Evolutionary conservation across 176 grass and related monocot species (phyloP).

Genomic region (Oropetium thomaeum): DNA sequence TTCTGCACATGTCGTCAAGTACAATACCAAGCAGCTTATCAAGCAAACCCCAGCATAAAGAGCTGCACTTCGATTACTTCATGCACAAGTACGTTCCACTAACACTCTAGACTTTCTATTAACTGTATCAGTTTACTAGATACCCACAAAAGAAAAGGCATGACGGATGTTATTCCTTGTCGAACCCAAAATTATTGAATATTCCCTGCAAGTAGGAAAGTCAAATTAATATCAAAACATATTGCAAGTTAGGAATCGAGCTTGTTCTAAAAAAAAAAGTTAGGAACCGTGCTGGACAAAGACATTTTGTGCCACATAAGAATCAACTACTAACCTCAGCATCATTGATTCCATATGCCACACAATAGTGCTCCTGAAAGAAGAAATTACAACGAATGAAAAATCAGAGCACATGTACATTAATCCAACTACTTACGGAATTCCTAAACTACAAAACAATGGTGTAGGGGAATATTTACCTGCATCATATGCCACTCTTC

Average conservation of each 20-base stretch:
- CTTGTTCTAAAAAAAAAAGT: too few species aligned
- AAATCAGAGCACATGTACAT: not conserved
- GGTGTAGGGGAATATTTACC: slow-evolving; percentile 41
- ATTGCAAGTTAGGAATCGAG: not conserved
- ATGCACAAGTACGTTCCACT: not conserved
- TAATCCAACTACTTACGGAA: not conserved
- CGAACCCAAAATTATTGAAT: slow-evolving; percentile 55
- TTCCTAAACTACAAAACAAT: not conserved
- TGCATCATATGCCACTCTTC: slow-evolving; percentile 99
- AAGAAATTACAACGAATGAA: slow-evolving; percentile 3
- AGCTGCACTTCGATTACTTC: not conserved
- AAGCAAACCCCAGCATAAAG: not conserved
- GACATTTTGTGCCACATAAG: not conserved
- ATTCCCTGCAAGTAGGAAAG: slow-evolving; percentile 51
- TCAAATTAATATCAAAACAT: not conserved
- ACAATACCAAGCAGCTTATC: not conserved
- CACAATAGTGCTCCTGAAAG: slow-evolving; percentile 92
- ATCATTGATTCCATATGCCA: slow-evolving; percentile 82
- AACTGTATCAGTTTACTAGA: not conserved
- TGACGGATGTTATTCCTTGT: slow-evolving; percentile 18
- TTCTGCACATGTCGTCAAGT: not conserved
- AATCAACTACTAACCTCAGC: slow-evolving; percentile 47
- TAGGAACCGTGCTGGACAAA: not conserved
- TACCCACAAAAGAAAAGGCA: slow-evolving; percentile 2
- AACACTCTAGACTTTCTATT: not conserved